Evolutionary conservation across 2,329 filamentous ascomycete genomes (phyloP).

Genomic region (Colletotrichum sp.): DNA sequence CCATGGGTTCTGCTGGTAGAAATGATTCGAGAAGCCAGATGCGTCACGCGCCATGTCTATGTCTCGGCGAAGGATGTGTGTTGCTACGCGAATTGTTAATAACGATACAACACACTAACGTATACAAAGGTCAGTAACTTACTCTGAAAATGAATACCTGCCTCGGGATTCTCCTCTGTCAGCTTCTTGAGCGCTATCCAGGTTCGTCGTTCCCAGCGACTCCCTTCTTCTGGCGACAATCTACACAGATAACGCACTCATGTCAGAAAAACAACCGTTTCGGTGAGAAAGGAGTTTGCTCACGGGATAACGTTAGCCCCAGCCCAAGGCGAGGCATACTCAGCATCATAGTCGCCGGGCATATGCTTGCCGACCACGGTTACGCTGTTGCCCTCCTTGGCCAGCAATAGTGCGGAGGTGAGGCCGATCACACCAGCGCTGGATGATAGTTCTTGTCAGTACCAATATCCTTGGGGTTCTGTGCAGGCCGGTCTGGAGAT

Average conservation of each 20-base stretch:
- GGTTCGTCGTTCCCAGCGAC: constrained; percentile 60
- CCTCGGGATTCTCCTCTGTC: constrained; percentile 67
- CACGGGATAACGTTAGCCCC: constrained; percentile 76
- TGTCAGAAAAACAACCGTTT: background rate
- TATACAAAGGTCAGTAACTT: background rate
- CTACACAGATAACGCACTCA: constrained; percentile 19
- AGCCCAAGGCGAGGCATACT: constrained; percentile 84
- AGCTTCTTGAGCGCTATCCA: constrained; percentile 62
- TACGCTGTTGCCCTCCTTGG: constrained; percentile 45
- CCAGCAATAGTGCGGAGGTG: constrained; percentile 53
- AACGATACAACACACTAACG: no score
- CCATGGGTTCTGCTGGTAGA: constrained; percentile 69
- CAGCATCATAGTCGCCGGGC: constrained; percentile 84
- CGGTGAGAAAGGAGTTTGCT: constrained; percentile 29
- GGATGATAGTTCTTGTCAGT: background rate
- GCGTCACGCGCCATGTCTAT: constrained; percentile 61
- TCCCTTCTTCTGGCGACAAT: constrained; percentile 36
- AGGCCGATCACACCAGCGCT: constrained; percentile 57
- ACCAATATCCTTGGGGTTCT: background rate
- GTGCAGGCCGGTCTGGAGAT: fast-evolving
- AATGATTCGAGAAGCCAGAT: constrained; percentile 70
- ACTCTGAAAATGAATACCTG: constrained; percentile 76
- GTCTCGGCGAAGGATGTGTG: constrained; percentile 51
- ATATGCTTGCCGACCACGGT: constrained; percentile 71
- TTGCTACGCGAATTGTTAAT: constrained; percentile 26